phyloP scores from a whole-genome alignment of 352 stramenopile genomes.

The Plasmopara muralis region DNA sequence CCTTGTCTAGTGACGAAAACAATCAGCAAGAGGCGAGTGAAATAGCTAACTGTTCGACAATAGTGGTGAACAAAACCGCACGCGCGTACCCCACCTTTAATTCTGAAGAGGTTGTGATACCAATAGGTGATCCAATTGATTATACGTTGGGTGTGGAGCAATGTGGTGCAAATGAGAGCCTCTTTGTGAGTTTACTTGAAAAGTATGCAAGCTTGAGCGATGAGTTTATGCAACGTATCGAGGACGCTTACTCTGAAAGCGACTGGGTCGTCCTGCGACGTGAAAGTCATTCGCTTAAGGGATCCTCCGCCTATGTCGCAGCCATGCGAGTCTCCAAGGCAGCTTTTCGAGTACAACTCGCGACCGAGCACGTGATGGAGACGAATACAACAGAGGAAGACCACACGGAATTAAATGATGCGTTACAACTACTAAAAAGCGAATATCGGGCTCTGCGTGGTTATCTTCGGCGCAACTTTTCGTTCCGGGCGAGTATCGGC shows the following conservation, averaged over 20 bases:
- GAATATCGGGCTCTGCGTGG: constrained; percentile 69
- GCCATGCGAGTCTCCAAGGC: constrained; percentile 79
- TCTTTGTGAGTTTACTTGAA: constrained; percentile 79
- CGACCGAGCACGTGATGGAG: constrained; percentile 74
- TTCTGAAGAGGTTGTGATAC: constrained; percentile 67
- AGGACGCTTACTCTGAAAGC: constrained; percentile 39
- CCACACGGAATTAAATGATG: constrained; percentile 30
- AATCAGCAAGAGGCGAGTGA: constrained; percentile 20
- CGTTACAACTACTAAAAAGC: constrained; percentile 56
- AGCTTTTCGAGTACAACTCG: constrained; percentile 71
- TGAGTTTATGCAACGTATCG: constrained; percentile 72
- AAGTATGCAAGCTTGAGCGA: constrained; percentile 71
- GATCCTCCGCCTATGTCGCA: constrained; percentile 80
- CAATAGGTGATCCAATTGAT: constrained; percentile 70
- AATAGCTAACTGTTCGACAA: constrained; percentile 19
- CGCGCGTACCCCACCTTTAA: constrained; percentile 42
- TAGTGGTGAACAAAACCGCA: constrained; percentile 26
- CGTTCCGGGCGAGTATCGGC: constrained; percentile 41
- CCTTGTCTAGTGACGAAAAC: constrained; percentile 18
- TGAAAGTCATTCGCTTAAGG: constrained; percentile 82
- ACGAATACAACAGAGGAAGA: constrained; percentile 29
- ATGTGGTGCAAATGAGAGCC: constrained; percentile 68
- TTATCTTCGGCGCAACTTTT: constrained; percentile 80
- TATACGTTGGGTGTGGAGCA: constrained; percentile 76
- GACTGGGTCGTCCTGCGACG: constrained; percentile 64